Conservation (phyloP, 768 basidiomycete species). For the Boletus reticulatus region DNA sequence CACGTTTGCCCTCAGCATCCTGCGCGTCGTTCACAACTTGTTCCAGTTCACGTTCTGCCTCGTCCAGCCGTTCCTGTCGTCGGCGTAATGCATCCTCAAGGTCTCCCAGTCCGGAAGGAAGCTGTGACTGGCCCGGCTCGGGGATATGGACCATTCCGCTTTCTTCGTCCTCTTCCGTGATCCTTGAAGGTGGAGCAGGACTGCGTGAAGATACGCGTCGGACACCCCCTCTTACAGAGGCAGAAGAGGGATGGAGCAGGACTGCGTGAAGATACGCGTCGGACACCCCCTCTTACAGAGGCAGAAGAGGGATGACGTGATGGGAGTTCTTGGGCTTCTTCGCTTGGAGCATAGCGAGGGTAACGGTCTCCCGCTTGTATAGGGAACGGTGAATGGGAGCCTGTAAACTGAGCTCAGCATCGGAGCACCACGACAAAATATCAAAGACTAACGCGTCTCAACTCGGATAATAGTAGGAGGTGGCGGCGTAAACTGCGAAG, state of each 20-base stretch:
- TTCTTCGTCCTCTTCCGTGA: slow-evolving; percentile 18
- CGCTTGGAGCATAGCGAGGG: slow-evolving; percentile 1
- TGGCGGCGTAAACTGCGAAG: slow-evolving; percentile 15
- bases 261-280: slow-evolving; percentile 19
- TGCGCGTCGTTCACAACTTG: slow-evolving; percentile 48
- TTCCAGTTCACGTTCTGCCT: slow-evolving; percentile 49
- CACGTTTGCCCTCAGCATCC: slow-evolving; percentile 62
- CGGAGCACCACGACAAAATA: neutral
- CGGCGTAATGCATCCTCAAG: slow-evolving; percentile 45
- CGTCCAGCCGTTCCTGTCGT: slow-evolving; percentile 55
- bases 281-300: slow-evolving; percentile 2
- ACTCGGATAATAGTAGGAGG: slow-evolving; percentile 32
- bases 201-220: slow-evolving; percentile 20
- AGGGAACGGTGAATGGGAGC: slow-evolving; percentile 4
- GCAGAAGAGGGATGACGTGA: slow-evolving; percentile 13
- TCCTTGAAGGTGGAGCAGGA: slow-evolving; percentile 6
- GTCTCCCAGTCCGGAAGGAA: slow-evolving; percentile 26
- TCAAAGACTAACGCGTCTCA: slow-evolving; percentile 19
- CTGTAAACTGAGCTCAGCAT: slow-evolving; percentile 17
- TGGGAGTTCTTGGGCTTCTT: slow-evolving; percentile 1
- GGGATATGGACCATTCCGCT: slow-evolving; percentile 30
- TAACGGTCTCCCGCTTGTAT: slow-evolving; percentile 11
- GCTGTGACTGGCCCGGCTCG: slow-evolving; percentile 13
- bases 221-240: slow-evolving; percentile 1
- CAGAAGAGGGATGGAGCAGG: slow-evolving; percentile 16